Evolutionary conservation across 2,329 filamentous ascomycete species (phyloP), one percentile per base, ranked within the genome.

Genomic region (Endoconidiophora polonica): DNA sequence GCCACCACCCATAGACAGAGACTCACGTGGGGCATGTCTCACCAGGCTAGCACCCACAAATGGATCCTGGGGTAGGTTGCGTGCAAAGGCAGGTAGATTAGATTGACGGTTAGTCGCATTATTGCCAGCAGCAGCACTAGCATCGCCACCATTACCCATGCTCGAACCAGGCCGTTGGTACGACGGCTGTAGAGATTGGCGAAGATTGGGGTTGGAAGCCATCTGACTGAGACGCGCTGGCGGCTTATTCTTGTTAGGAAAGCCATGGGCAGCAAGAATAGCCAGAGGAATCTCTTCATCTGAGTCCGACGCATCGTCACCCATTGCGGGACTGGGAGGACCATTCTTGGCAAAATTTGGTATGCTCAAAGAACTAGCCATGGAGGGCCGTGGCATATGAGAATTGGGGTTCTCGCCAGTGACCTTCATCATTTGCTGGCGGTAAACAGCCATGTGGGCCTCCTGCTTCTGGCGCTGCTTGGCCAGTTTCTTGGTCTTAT

Each of bases 361-460:
- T 3, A 76, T 75, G 61, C 80, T 84, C 58, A 72, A 69, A 3
- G 76, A 77, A 33, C 72, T 67, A 16, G 73, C 69, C 54, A 80
- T 63, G 46, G 68, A 66, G 12, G 76, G 71, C n/a, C 77, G 74
- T 9, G 67, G 59, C 12, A 71, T 52, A 10, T 44, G 39, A 4
- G 39, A 22, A 18, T 9, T n/a, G 12, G 29, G 29, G 16, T 22
- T 29, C 18, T 49, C 52, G 44, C 87, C 87, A 1, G 86, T 93
- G 26, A 91, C 83, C 65, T 94, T 94, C 83, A 90, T 94, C 87
- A 94, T 94, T 64, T 91, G 84, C 62, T 94, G 87, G 52, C 87
- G 77, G 63, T 94, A 94, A 1, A 94, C 81, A 1, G 86, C 75
- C 70, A 94, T 81, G 61, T 91, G 86, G 10, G 87, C 87, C 63